These are phyloP conservation scores for Capsicum pubescens DNA, from an alignment of 257 asterid genomes.

Conservation along the genomic window DNA sequence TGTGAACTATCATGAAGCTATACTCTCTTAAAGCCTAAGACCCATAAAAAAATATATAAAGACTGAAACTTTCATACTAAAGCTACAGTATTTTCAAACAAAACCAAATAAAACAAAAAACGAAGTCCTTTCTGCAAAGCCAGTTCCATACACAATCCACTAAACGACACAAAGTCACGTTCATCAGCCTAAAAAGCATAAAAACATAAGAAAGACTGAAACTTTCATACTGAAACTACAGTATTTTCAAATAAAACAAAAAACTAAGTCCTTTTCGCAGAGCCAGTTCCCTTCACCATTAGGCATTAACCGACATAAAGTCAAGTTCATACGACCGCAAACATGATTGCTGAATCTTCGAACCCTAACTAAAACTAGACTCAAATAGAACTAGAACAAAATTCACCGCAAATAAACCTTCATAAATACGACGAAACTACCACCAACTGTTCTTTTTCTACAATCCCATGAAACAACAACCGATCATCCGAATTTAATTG, in stretches of 20 bases:
- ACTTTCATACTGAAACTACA: neutral
- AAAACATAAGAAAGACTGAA: neutral
- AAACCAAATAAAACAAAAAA: conserved; percentile 10
- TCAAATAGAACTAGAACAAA: neutral
- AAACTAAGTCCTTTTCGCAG: neutral
- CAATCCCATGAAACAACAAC: neutral
- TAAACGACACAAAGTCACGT: neutral
- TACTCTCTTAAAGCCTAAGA: neutral
- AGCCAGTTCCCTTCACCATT: neutral
- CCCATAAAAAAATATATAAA: neutral
- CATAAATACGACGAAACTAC: neutral
- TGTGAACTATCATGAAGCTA: neutral
- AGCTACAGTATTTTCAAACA: neutral
- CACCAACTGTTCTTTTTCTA: neutral
- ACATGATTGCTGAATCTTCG: neutral
- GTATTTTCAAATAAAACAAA: neutral
- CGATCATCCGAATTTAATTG: neutral
- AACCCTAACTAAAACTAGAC: neutral
- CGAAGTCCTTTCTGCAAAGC: neutral
- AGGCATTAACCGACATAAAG: neutral
- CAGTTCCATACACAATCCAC: neutral
- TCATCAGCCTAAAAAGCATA: neutral
- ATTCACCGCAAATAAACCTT: neutral
- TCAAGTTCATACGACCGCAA: neutral
- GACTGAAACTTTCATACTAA: neutral